Conservation (phyloP, 306 rosid species). For the Nissolia schottii region DNA sequence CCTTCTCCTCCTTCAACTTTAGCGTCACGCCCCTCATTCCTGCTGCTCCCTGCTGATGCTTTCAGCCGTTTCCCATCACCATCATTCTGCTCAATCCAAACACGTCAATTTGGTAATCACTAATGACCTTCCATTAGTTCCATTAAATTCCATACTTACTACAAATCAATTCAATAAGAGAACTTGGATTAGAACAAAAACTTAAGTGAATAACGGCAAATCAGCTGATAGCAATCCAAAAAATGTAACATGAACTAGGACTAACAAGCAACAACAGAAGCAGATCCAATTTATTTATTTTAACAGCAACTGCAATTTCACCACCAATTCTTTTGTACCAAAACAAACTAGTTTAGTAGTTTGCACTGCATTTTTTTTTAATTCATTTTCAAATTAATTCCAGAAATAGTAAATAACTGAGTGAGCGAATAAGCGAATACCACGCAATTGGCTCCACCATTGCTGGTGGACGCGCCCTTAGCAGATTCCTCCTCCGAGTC, state of each 20-base stretch:
- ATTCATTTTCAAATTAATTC: background rate
- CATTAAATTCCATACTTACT: background rate
- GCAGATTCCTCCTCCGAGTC: constrained; percentile 56
- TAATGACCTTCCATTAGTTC: background rate
- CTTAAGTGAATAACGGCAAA: background rate
- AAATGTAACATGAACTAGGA: background rate
- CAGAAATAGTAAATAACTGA: background rate
- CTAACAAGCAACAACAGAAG: background rate
- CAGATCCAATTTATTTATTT: constrained; percentile 9
- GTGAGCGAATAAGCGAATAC: constrained; percentile 26
- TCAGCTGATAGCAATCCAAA: background rate
- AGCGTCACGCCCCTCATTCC: constrained; percentile 46
- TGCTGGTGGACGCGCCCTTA: constrained; percentile 51
- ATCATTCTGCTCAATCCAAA: constrained; percentile 47
- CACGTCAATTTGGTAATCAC: background rate
- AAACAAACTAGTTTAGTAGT: no score
- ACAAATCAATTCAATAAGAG: background rate
- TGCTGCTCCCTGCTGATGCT: constrained; percentile 31
- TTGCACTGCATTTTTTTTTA: background rate
- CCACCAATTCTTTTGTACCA: background rate
- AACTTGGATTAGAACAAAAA: background rate
- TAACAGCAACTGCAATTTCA: background rate
- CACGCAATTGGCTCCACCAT: constrained; percentile 56
- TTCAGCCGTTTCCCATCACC: constrained; percentile 61
- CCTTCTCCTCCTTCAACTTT: constrained; percentile 60